A percentile compares a stretch with the other conserved stretches of the same genome.
Conservation (phyloP, 495 filamentous ascomycete species). For the Xylaria scruposa region DNA sequence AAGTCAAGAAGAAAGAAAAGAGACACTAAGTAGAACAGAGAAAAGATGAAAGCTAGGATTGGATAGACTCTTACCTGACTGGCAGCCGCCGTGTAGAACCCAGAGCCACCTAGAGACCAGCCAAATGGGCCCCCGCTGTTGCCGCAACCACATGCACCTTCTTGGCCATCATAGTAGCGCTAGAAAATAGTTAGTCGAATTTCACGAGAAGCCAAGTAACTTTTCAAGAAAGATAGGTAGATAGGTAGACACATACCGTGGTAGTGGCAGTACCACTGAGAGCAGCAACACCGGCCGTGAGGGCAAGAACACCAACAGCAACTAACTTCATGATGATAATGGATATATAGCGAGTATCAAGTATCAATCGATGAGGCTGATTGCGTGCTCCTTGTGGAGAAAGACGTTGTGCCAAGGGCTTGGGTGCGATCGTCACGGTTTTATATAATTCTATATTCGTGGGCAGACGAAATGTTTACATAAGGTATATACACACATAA, state of each 20-base stretch:
- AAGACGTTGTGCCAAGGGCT: constrained; percentile 8
- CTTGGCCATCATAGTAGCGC: constrained; percentile 45
- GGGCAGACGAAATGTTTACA: neutral
- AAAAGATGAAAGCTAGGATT: neutral
- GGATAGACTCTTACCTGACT: neutral
- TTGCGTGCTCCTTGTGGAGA: neutral
- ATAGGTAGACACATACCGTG: constrained; percentile 18
- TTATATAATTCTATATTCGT: neutral
- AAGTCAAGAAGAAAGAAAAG: neutral
- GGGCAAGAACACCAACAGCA: constrained; percentile 1
- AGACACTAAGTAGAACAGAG: neutral
- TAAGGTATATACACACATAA: neutral
- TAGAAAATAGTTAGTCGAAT: constrained; percentile 21
- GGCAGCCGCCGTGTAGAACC: neutral
- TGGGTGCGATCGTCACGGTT: neutral
- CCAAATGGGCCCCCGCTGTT: constrained; percentile 20
- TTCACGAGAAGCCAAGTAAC: no score
- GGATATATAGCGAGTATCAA: neutral
- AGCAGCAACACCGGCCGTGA: constrained; percentile 12
- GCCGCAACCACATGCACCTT: constrained; percentile 48
- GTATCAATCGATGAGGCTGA: neutral
- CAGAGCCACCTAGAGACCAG: neutral
- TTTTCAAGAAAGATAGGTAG: no score
- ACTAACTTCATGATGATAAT: constrained; percentile 11
- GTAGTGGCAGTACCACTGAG: constrained; percentile 24